Percentiles rank a stretch among this genome's conserved stretches.
These are phyloP conservation scores for Umbilicus rupestris DNA, from an alignment of 164 flowering plant species.

Conservation along the genomic window DNA sequence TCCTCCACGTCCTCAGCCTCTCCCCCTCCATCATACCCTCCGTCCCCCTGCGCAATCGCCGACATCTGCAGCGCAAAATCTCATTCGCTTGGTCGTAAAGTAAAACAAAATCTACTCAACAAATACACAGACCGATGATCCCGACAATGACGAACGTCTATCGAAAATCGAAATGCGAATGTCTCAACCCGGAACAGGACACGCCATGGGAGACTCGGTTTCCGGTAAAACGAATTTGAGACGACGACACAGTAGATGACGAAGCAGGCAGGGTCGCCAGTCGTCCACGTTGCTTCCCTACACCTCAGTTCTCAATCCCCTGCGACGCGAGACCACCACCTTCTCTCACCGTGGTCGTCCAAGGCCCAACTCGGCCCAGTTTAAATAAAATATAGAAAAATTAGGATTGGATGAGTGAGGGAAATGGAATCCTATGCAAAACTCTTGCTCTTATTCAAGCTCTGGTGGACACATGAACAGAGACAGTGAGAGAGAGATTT, in stretches of 20 bases:
- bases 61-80: slow-evolving; percentile 20
- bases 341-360: no score
- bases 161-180: not conserved
- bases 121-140: not conserved
- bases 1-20: slow-evolving; percentile 44
- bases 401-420: not conserved
- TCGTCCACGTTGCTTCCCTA: no score
- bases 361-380: no score
- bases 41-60: slow-evolving; percentile 42
- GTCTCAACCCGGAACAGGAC: not conserved
- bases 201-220: not conserved
- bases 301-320: no score
- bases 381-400: no score
- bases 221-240: not conserved
- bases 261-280: not conserved
- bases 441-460: not conserved
- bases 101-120: not conserved
- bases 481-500: not conserved
- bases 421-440: slow-evolving; percentile 4
- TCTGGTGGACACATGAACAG: not conserved
- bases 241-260: not conserved
- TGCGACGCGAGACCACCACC: no score
- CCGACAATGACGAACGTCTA: not conserved
- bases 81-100: not conserved
- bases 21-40: slow-evolving; percentile 37